Percentiles rank a stretch among this genome's conserved stretches.
phyloP scores from a whole-genome alignment of 371 early-diverging fungal genomes.

The Rhizopus delemar region DNA sequence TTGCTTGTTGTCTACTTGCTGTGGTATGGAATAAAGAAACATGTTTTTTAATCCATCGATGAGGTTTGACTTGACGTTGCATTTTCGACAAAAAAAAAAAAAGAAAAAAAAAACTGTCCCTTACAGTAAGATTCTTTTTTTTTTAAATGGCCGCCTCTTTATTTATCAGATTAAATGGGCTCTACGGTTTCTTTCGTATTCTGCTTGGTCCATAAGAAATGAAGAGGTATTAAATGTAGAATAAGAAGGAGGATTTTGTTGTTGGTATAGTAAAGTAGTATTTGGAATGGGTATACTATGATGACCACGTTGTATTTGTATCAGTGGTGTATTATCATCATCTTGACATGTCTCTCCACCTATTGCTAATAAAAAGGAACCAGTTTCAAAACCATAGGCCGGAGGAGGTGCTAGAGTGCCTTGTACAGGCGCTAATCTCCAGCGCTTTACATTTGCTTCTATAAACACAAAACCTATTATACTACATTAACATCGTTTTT shows the following conservation, averaged over 20 bases:
- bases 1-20: conserved; percentile 8
- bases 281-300: conserved; percentile 11
- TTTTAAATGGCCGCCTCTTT: too few species aligned
- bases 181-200: background rate
- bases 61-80: conserved; percentile 10
- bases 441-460: conserved; percentile 78
- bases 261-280: background rate
- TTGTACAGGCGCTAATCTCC: conserved; percentile 73
- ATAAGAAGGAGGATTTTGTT: conserved; percentile 24
- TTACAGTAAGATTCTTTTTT: too few species aligned
- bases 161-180: too few species aligned
- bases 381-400: conserved; percentile 54
- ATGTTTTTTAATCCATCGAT: background rate
- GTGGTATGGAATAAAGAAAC: conserved; percentile 3
- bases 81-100: conserved; percentile 5
- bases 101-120: background rate
- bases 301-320: conserved; percentile 5
- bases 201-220: conserved; percentile 6
- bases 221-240: conserved; percentile 18
- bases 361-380: conserved; percentile 31
- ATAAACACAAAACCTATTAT: conserved; percentile 59
- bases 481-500: background rate
- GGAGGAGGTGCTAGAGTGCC: conserved; percentile 67
- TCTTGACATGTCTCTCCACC: conserved; percentile 6
- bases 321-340: conserved; percentile 27